These are phyloP conservation scores for Trichoderma koningii DNA, from an alignment of 2,329 filamentous ascomycete genomes.

Conservation along the genomic window DNA sequence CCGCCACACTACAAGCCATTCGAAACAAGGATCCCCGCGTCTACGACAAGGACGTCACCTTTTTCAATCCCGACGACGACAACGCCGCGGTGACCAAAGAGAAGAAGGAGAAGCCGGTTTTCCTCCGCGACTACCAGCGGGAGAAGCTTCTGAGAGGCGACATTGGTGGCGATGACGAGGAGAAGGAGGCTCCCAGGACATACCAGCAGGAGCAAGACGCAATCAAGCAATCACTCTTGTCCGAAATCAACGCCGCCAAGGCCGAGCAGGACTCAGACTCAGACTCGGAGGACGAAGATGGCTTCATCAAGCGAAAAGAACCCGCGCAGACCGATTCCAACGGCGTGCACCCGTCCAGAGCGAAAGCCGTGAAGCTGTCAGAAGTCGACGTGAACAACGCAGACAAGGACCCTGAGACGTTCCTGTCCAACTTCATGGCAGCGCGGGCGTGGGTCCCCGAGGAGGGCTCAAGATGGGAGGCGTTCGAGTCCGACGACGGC, in stretches of 20 bases:
- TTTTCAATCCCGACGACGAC: slow-evolving; percentile 70
- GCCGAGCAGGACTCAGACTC: slow-evolving; percentile 46
- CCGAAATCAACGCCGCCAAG: slow-evolving; percentile 73
- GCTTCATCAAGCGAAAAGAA: slow-evolving; percentile 70
- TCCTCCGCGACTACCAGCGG: slow-evolving; percentile 86
- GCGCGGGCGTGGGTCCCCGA: slow-evolving; percentile 83
- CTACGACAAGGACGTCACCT: slow-evolving; percentile 77
- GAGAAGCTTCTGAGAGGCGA: slow-evolving; percentile 80
- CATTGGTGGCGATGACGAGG: slow-evolving; percentile 60
- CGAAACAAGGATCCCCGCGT: slow-evolving; percentile 87
- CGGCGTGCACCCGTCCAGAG: slow-evolving; percentile 60
- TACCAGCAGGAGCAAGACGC: slow-evolving; percentile 88
- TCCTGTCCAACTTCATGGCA: slow-evolving; percentile 94
- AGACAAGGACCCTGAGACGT: slow-evolving; percentile 87
- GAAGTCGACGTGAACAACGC: slow-evolving; percentile 71
- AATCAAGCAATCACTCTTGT: slow-evolving; percentile 74
- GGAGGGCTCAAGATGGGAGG: slow-evolving; percentile 67
- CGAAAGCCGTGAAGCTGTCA: slow-evolving; percentile 48
- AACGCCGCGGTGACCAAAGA: slow-evolving; percentile 42
- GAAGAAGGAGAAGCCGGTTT: slow-evolving; percentile 81
- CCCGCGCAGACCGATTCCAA: slow-evolving; percentile 45
- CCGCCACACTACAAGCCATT: slow-evolving; percentile 83
- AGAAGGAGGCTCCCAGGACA: slow-evolving; percentile 61
- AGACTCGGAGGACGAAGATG: slow-evolving; percentile 61
- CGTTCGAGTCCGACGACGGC: slow-evolving; percentile 91